phyloP scores from a whole-genome alignment of 345 rosid species.

The Sonneratia alba region DNA sequence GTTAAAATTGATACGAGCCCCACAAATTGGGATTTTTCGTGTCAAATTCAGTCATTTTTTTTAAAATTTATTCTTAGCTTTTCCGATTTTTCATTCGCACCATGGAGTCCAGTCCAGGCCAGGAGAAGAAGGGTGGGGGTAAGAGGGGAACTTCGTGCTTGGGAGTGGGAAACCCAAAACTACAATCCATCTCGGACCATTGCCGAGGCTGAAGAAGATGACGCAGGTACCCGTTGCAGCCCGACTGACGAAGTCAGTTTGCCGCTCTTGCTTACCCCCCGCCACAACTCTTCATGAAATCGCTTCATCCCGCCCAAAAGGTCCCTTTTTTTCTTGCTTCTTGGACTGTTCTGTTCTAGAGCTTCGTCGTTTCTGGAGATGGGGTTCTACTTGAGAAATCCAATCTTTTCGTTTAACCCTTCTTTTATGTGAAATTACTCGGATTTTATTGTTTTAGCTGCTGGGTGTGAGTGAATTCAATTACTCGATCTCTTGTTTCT shows the following conservation, averaged over 20 bases:
- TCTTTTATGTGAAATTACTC: not conserved
- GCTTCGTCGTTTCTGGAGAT: not conserved
- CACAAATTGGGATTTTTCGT: too few relatives aligned
- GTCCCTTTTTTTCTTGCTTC: constrained; percentile 11
- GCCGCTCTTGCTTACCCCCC: constrained; percentile 25
- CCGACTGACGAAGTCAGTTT: constrained; percentile 33
- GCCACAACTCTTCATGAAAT: constrained; percentile 25
- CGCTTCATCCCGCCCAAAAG: constrained; percentile 42
- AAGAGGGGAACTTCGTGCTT: too few relatives aligned
- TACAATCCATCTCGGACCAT: not conserved
- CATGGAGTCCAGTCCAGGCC: too few relatives aligned
- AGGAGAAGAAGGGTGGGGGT: too few relatives aligned
- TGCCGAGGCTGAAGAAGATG: not conserved
- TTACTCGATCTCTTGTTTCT: not conserved
- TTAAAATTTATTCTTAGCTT: too few relatives aligned
- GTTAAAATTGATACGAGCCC: too few relatives aligned
- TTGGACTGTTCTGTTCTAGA: not conserved
- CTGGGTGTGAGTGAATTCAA: not conserved
- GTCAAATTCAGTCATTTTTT: too few relatives aligned
- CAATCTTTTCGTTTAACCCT: not conserved
- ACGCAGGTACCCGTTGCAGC: constrained; percentile 14
- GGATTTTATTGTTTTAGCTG: not conserved
- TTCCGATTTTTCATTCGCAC: too few relatives aligned
- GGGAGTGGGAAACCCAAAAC: not conserved
- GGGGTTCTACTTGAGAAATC: not conserved